Base-by-base conservation (phyloP, 257 asterid genomes). In the Solanum chmielewskii region DNA sequence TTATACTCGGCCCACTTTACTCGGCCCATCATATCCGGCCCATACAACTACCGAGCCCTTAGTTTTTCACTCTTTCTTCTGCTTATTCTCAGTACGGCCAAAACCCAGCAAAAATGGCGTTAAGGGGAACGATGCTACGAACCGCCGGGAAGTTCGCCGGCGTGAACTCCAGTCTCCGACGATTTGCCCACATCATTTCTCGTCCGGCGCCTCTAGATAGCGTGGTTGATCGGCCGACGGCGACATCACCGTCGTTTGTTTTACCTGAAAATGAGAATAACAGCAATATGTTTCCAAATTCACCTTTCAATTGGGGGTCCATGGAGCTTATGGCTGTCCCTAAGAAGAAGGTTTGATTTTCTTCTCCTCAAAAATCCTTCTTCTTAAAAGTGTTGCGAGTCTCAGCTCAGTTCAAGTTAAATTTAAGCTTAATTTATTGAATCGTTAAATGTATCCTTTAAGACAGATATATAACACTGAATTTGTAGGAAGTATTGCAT, bases 311-410 rank as follows among this genome's bases (percentile, higher is more conserved):
- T n/a, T 85, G 82, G 41, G 98, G 93, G 11, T 91, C 91, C 37
- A 91, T 95, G 94, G 96, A 95, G 90, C 94, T 95, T 37, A 94
- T 94, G 98, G 98, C 98, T 82, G 98, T 95, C 59, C 98, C 98
- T 62, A 95, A 93, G 87, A 93, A 77, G 88, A 95, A 93, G 97
- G 98, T 92, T 62, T 25, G 60, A 23, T 75, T 39, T 39, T 5
- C 3, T 7, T 5, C 6, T 25, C 31, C 18, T 66, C 35, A n/a
- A 64, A 64, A 33, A 64, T 64, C 70, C 33, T 64, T n/a, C 16
- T 5, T 64, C 5, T n/a, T 64, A 59, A 25, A 59, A 59, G 1
- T 21, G 68, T 59, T 59, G 0, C 68, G 27, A 12, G 68, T 21
- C 9, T 59, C 68, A 59, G 68, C 27, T 59, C 12, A 59, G 68